Evolutionary conservation across 2,329 filamentous ascomycete genomes (phyloP), one percentile per base, ranked within the genome.

Genomic region (Alternaria sp.): DNA sequence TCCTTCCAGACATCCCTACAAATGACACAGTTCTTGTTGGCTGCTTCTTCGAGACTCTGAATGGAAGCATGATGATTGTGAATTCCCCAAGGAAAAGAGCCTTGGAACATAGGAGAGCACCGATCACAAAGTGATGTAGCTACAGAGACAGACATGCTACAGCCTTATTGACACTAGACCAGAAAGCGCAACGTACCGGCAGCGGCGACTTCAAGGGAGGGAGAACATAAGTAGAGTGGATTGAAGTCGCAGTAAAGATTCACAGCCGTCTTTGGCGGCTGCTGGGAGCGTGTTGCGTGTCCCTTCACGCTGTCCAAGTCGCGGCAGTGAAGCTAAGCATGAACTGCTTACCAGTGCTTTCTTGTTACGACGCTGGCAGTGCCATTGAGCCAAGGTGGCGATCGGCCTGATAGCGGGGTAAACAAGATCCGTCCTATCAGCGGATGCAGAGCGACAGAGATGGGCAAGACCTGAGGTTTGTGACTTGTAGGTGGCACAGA

Each of bases 221-320:
- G 1, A 0, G 1, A 16, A 7, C 0, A 30, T 2, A 36, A 2
- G 12, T 36, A 5, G 28, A 12, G 28, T 30, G 11, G 0, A 5
- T 5, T 2, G 5, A 1, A 12, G 2, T 12, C 4, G 9, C 1
- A 30, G 4, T 12, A 0, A 11, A 3, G 5, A 4, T 11, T 5
- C 9, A 12, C 9, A 30, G 1, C 1, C 28, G 28, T 12, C 11
- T 11, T 9, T 12, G 3, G 28, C 8, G 4, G 28, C 28, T 30
- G 28, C 11, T 30, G 9, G 9, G 9, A 11, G 11, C 1, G 11
- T 30, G 1, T 5, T 30, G 9, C 1, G 28, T 30, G 1, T 12
- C 11, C 28, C 5, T 12, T 30, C 28, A 3, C 1, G 0, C 8
- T 5, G 28, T 30, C 1, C 6, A 24, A 5, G 7, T 24, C 5